Evolutionary conservation across 140 eudicot species (phyloP).

Genomic region (Flaveria floridana): DNA sequence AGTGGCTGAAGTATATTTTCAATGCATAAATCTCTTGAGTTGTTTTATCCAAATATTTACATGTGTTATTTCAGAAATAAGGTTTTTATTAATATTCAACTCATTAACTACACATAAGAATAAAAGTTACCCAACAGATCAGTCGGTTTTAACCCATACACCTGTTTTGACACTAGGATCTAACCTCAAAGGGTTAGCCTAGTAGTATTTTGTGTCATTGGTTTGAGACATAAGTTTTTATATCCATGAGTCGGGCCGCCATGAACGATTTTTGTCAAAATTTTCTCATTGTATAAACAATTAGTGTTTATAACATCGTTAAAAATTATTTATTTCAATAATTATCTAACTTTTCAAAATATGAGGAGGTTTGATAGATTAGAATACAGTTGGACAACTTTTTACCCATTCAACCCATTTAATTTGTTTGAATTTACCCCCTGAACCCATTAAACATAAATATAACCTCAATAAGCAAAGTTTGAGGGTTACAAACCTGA

Average conservation of each 20-base stretch:
- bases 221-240: background rate
- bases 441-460: background rate
- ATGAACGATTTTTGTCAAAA: background rate
- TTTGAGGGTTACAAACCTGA: conserved; percentile 50
- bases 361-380: background rate
- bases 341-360: background rate
- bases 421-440: background rate
- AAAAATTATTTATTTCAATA: background rate
- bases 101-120: too few species aligned
- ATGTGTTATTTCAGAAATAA: too few species aligned
- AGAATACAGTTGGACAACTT: background rate
- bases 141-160: too few species aligned
- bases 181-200: too few species aligned
- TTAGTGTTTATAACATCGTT: background rate
- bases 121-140: too few species aligned
- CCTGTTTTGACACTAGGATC: too few species aligned
- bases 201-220: too few species aligned
- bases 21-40: too few species aligned
- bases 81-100: too few species aligned
- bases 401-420: background rate
- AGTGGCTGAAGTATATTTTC: background rate
- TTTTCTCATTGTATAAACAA: background rate
- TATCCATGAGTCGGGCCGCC: background rate
- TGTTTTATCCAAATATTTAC: too few species aligned
- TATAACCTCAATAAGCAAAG: background rate